These are phyloP conservation scores for Limnanthes douglasii DNA, from an alignment of 345 rosid species.

Conservation along the genomic window DNA sequence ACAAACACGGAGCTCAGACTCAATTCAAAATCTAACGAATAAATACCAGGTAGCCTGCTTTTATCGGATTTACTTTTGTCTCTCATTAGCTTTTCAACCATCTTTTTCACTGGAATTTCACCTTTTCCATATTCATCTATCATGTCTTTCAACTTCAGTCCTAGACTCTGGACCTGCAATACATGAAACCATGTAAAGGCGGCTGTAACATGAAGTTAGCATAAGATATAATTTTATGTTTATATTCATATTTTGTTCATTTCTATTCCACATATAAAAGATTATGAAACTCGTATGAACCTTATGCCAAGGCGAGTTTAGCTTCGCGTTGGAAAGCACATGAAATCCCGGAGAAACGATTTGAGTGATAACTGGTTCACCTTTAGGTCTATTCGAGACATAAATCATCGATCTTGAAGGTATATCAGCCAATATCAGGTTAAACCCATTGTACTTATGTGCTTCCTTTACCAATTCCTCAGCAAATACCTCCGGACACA, in stretches of 20 bases:
- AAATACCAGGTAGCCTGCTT: constrained; percentile 38
- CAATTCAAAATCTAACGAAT: constrained; percentile 39
- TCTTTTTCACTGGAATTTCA: constrained; percentile 24
- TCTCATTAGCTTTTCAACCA: constrained; percentile 36
- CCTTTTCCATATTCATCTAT: constrained; percentile 17
- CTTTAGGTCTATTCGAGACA: constrained; percentile 35
- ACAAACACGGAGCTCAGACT: constrained; percentile 36
- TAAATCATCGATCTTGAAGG: constrained; percentile 38
- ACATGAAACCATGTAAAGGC: no score
- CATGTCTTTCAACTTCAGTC: constrained; percentile 22
- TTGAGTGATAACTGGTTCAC: constrained; percentile 19
- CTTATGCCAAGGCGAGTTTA: constrained; percentile 47
- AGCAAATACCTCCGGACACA: constrained; percentile 43
- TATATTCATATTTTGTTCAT: no score
- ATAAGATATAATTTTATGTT: no score
- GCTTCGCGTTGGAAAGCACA: constrained; percentile 44
- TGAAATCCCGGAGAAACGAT: constrained; percentile 57
- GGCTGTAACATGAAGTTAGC: no score
- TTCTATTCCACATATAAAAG: not conserved
- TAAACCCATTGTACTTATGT: constrained; percentile 47
- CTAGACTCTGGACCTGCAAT: constrained; percentile 31
- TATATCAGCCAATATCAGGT: constrained; percentile 43
- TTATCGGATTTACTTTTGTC: constrained; percentile 35
- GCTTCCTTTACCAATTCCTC: constrained; percentile 28
- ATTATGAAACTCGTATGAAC: constrained; percentile 1